These are phyloP conservation scores for Dictyostelium firmibasis DNA, from an alignment of 78 protist species.

Conservation along the genomic window DNA sequence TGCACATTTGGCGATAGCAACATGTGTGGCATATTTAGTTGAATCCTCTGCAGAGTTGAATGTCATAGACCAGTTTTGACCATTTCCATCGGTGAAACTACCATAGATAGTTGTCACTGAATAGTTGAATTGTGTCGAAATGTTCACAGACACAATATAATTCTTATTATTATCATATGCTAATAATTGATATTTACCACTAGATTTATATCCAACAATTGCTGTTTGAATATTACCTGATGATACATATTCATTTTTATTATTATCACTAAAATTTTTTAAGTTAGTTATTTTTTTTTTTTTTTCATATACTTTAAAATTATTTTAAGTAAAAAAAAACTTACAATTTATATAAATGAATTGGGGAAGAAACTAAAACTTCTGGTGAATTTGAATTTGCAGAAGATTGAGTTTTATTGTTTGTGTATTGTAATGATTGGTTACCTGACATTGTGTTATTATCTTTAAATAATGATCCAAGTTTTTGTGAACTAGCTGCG, in stretches of 20 bases:
- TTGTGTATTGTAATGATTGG: slow-evolving; percentile 50
- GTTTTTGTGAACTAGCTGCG: slow-evolving; percentile 71
- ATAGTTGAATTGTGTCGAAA: slow-evolving; percentile 46
- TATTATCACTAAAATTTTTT: slow-evolving; percentile 39
- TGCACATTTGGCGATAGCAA: slow-evolving; percentile 67
- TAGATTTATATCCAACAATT: slow-evolving; percentile 19
- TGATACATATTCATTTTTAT: slow-evolving; percentile 36
- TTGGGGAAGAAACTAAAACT: slow-evolving; percentile 14
- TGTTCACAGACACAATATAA: not conserved
- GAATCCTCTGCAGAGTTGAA: slow-evolving; percentile 52
- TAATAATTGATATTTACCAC: slow-evolving; percentile 52
- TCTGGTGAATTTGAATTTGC: not conserved
- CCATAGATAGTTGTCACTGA: slow-evolving; percentile 38
- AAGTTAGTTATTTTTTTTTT: too few species aligned
- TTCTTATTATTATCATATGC: slow-evolving; percentile 49
- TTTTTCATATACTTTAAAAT: too few species aligned
- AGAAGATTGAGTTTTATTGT: slow-evolving; percentile 10
- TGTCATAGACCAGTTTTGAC: slow-evolving; percentile 64
- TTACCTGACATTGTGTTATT: slow-evolving; percentile 54
- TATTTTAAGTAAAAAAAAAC: not conserved
- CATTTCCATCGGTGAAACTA: slow-evolving; percentile 18
- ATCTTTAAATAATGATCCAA: slow-evolving; percentile 74
- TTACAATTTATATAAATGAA: slow-evolving; percentile 72
- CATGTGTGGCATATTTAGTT: slow-evolving; percentile 35
- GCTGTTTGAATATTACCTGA: slow-evolving; percentile 55